Evolutionary conservation across 2,329 filamentous ascomycete species (phyloP).

Genomic region (Ophiocordyceps camponoti-leonardi): DNA sequence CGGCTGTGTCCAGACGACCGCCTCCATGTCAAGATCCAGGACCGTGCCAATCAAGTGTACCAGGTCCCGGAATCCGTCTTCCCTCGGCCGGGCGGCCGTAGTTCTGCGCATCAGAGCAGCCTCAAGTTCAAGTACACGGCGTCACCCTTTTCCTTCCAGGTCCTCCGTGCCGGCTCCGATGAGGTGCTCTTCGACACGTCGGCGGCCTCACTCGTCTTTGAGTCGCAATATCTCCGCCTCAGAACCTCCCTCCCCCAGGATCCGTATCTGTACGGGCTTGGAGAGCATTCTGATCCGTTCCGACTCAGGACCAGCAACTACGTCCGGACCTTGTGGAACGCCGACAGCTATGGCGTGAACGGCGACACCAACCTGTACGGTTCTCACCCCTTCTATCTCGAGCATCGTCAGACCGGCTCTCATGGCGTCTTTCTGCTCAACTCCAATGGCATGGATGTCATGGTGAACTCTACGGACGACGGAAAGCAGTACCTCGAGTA

Average conservation of each 20-base stretch:
- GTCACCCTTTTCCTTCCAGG: slow-evolving; percentile 49
- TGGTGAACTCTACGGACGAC: slow-evolving; percentile 43
- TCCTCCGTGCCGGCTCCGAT: slow-evolving; percentile 23
- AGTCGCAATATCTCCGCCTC: slow-evolving; percentile 61
- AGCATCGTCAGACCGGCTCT: slow-evolving; percentile 26
- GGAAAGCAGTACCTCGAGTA: slow-evolving; percentile 60
- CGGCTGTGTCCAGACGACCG: slow-evolving; percentile 32
- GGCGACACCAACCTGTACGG: slow-evolving; percentile 58
- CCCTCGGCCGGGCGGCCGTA: slow-evolving; percentile 25
- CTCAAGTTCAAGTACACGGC: slow-evolving; percentile 27
- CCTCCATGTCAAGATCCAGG: slow-evolving; percentile 61
- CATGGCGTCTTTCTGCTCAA: slow-evolving; percentile 69
- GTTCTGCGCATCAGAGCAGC: slow-evolving; percentile 15
- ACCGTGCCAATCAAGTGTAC: slow-evolving; percentile 51
- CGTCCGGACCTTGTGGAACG: slow-evolving; percentile 50
- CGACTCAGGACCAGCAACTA: slow-evolving; percentile 46
- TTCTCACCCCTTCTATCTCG: slow-evolving; percentile 61
- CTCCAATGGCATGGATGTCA: slow-evolving; percentile 56
- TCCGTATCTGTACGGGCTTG: slow-evolving; percentile 62
- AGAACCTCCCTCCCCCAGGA: slow-evolving; percentile 51
- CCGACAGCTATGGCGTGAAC: slow-evolving; percentile 45
- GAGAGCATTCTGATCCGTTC: slow-evolving; percentile 59
- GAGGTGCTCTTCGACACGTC: slow-evolving; percentile 54
- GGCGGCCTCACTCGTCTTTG: slow-evolving; percentile 50
- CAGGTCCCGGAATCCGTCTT: slow-evolving; percentile 57